phyloP scores from a whole-genome alignment of 805 yeast species.

The Pichia gijzeniarum region DNA sequence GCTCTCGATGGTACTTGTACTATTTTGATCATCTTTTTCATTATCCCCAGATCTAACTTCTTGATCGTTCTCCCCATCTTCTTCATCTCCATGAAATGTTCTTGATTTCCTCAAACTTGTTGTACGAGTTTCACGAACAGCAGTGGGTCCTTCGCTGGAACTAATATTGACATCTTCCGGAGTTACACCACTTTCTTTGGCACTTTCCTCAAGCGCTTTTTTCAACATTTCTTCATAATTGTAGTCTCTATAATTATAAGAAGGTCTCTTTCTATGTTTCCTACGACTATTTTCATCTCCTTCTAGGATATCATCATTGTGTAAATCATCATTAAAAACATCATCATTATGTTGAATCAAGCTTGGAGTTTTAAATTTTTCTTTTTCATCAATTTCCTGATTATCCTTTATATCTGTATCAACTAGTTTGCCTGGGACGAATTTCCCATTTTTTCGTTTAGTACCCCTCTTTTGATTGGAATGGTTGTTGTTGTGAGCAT shows the following conservation, averaged over 20 bases:
- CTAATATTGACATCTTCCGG: slow-evolving; percentile 32
- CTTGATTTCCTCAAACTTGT: slow-evolving; percentile 20
- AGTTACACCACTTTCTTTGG: slow-evolving; percentile 40
- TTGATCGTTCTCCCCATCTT: slow-evolving; percentile 37
- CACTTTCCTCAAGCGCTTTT: slow-evolving; percentile 51
- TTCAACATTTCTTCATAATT: slow-evolving; percentile 32
- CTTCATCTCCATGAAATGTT: slow-evolving; percentile 35
- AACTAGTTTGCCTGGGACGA: not conserved
- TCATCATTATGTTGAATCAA: not conserved
- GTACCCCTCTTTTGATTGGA: slow-evolving; percentile 3
- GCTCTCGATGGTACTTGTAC: no score
- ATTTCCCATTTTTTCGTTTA: slow-evolving; percentile 26
- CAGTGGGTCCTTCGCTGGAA: slow-evolving; percentile 23
- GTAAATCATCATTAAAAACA: slow-evolving; percentile 11
- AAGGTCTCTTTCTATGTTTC: slow-evolving; percentile 10
- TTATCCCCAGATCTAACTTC: slow-evolving; percentile 3
- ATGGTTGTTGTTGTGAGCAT: slow-evolving; percentile 17
- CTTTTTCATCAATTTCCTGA: not conserved
- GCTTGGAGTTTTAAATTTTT: slow-evolving; percentile 11
- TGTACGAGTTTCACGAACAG: slow-evolving; percentile 18
- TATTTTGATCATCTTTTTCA: slow-evolving; percentile 15
- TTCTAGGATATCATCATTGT: not conserved
- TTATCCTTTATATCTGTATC: slow-evolving; percentile 10
- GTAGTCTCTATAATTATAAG: slow-evolving; percentile 21
- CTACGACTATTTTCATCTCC: slow-evolving; percentile 7